These are phyloP conservation scores for Backusella australiensis DNA, from an alignment of 192 early-diverging fungal genomes.

Conservation along the genomic window DNA sequence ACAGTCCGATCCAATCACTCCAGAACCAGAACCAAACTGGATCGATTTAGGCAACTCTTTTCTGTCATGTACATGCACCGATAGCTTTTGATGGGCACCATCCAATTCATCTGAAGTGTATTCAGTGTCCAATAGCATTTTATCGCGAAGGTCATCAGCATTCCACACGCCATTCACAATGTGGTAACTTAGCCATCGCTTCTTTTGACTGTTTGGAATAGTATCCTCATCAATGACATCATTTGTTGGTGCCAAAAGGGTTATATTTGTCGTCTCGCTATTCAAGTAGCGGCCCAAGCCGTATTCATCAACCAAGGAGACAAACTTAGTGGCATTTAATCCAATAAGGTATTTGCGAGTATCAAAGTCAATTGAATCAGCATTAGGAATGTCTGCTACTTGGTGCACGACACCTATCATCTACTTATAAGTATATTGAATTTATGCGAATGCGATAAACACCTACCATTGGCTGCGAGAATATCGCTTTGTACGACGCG, in stretches of 20 bases:
- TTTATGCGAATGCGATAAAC: background rate
- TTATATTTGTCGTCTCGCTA: slow-evolving; percentile 46
- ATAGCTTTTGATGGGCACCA: slow-evolving; percentile 17
- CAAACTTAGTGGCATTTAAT: slow-evolving; percentile 66
- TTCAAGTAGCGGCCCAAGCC: slow-evolving; percentile 59
- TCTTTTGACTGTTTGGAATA: slow-evolving; percentile 38
- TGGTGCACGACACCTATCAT: slow-evolving; percentile 36
- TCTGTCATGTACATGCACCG: slow-evolving; percentile 7
- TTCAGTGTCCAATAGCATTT: slow-evolving; percentile 51
- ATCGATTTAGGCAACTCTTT: slow-evolving; percentile 14
- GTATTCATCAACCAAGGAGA: slow-evolving; percentile 49
- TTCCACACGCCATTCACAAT: slow-evolving; percentile 50
- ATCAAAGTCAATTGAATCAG: slow-evolving; percentile 45
- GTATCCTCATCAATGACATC: slow-evolving; percentile 45
- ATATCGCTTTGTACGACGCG: slow-evolving; percentile 9
- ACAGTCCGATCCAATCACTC: slow-evolving; percentile 20
- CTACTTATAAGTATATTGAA: slow-evolving; percentile 7
- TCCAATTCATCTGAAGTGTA: slow-evolving; percentile 26
- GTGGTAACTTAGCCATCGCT: slow-evolving; percentile 63
- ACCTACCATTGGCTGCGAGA: slow-evolving; percentile 32
- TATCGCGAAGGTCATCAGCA: slow-evolving; percentile 42
- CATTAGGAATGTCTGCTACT: slow-evolving; percentile 38
- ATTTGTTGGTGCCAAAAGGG: slow-evolving; percentile 67
- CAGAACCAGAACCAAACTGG: slow-evolving; percentile 21
- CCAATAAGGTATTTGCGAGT: slow-evolving; percentile 67